Conservation (phyloP, 305 asterid species). For the Nicotiana rustica region DNA sequence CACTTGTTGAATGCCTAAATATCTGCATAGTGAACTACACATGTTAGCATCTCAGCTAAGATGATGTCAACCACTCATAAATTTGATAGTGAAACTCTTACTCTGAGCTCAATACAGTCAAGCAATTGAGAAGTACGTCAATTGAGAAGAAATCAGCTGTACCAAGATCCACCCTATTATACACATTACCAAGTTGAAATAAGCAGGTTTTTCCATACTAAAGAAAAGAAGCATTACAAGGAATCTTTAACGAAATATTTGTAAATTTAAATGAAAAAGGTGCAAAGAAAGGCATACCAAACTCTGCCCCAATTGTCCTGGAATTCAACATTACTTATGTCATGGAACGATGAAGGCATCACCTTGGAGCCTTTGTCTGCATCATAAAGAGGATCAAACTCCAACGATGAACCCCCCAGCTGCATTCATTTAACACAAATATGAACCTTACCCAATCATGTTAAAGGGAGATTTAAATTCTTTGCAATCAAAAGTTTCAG, state of each 20-base stretch:
- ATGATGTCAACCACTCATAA: constrained; percentile 1
- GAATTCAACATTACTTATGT: constrained; percentile 85
- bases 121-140: constrained; percentile 93
- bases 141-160: constrained; percentile 87
- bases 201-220: neutral
- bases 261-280: neutral
- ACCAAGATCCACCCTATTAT: constrained; percentile 92
- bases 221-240: constrained; percentile 1
- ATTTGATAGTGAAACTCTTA: constrained; percentile 47
- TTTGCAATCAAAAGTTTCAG: neutral
- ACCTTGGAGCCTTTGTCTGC: constrained; percentile 79
- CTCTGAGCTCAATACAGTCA: constrained; percentile 93
- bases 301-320: constrained; percentile 95
- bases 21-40: constrained; percentile 49
- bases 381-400: constrained; percentile 80
- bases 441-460: neutral
- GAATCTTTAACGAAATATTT: neutral
- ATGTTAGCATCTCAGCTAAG: neutral
- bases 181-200: constrained; percentile 21
- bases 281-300: constrained; percentile 59
- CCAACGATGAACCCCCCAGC: constrained; percentile 82
- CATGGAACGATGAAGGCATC: constrained; percentile 93
- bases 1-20: constrained; percentile 91
- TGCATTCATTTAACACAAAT: constrained; percentile 44
- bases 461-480: neutral